These are phyloP conservation scores for Petunia axillaris DNA, from an alignment of 257 asterid species.

Conservation along the genomic window DNA sequence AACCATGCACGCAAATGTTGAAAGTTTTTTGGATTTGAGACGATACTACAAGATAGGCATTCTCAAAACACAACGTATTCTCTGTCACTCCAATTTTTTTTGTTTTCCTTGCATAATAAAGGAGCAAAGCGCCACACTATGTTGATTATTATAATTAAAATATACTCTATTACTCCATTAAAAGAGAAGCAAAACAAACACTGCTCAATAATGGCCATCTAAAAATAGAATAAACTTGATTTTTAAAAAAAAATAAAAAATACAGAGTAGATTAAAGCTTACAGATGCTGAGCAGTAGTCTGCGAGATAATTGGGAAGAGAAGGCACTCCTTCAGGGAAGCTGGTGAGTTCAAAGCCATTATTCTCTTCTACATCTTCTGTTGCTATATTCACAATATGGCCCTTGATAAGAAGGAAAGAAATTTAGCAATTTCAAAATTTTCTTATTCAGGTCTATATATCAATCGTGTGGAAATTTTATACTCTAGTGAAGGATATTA, in stretches of 20 bases:
- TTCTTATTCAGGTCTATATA: background rate
- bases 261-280: slow-evolving; percentile 36
- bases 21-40: background rate
- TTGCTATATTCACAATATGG: slow-evolving; percentile 66
- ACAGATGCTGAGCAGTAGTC: slow-evolving; percentile 81
- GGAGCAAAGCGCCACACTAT: background rate
- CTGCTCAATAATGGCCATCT: background rate
- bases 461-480: slow-evolving; percentile 12
- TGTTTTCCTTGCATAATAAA: background rate
- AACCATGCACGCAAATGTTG: background rate
- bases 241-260: background rate
- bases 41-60: background rate
- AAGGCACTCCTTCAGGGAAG: slow-evolving; percentile 85
- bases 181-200: background rate
- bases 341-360: slow-evolving; percentile 61
- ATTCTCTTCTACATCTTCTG: slow-evolving; percentile 50
- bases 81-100: background rate
- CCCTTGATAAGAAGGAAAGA: slow-evolving; percentile 51
- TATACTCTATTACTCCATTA: background rate
- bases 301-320: slow-evolving; percentile 71
- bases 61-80: background rate
- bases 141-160: background rate
- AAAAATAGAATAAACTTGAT: background rate
- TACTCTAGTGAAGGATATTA: background rate
- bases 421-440: slow-evolving; percentile 26